phyloP scores from a whole-genome alignment of 2,329 filamentous ascomycete species.

The Albophoma yamanashiensis region DNA sequence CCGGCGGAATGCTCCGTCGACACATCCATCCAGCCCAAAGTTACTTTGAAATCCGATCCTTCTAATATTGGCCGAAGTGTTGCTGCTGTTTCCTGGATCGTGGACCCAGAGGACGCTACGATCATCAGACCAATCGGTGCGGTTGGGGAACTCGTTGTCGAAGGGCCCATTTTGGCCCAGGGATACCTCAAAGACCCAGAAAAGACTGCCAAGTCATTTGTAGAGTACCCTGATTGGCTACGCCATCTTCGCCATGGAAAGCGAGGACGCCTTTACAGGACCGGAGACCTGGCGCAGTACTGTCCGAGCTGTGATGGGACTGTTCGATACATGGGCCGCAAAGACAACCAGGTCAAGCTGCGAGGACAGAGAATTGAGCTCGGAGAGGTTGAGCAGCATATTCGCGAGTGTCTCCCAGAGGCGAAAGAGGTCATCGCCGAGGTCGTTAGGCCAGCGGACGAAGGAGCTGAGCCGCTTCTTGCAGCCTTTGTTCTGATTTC shows the following conservation, averaged over 20 bases:
- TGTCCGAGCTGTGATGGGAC: slow-evolving; percentile 4
- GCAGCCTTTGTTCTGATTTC: slow-evolving; percentile 1
- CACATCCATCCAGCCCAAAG: slow-evolving; percentile 3
- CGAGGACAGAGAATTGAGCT: slow-evolving; percentile 12
- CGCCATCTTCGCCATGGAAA: not conserved
- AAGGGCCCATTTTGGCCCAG: slow-evolving; percentile 34
- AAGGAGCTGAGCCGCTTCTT: not conserved
- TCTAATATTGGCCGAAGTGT: slow-evolving; percentile 2
- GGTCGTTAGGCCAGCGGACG: not conserved
- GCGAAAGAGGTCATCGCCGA: slow-evolving; percentile 1
- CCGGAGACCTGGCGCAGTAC: slow-evolving; percentile 10
- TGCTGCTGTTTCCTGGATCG: slow-evolving; percentile 12
- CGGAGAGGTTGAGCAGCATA: slow-evolving; percentile 8
- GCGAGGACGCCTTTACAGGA: slow-evolving; percentile 7
- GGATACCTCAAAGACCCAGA: slow-evolving; percentile 33
- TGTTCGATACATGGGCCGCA: slow-evolving; percentile 8
- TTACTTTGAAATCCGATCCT: not conserved
- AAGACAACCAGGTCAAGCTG: slow-evolving; percentile 11
- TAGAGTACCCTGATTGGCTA: slow-evolving; percentile 12
- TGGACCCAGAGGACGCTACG: slow-evolving; percentile 9
- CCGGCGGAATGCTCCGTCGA: slow-evolving; percentile 19
- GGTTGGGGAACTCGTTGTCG: slow-evolving; percentile 24
- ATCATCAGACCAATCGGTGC: slow-evolving; percentile 9
- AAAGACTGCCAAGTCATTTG: slow-evolving; percentile 19
- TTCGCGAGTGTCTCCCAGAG: not conserved